These are phyloP conservation scores for Elongisporangium anandrum DNA, from an alignment of 352 stramenopile species.

Conservation along the genomic window DNA sequence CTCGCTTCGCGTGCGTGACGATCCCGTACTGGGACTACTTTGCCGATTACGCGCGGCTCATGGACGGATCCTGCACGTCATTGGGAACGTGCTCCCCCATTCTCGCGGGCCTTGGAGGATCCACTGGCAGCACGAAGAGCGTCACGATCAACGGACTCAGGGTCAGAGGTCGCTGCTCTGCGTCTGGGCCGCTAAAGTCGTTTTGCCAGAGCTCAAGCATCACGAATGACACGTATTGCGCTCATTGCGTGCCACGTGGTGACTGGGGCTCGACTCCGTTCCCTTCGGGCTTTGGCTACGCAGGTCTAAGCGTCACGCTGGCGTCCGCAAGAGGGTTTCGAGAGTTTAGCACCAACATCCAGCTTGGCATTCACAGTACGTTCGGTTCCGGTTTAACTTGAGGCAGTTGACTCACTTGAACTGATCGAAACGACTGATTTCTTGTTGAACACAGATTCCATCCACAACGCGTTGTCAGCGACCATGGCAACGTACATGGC, in stretches of 20 bases:
- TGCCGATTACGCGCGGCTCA: conserved; percentile 30
- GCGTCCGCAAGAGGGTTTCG: conserved; percentile 22
- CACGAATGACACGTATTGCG: conserved; percentile 17
- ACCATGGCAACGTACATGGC: conserved; percentile 31
- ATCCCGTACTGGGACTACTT: conserved; percentile 65
- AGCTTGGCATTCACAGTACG: conserved; percentile 47
- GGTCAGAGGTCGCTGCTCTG: conserved; percentile 23
- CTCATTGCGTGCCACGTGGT: conserved; percentile 26
- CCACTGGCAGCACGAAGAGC: conserved; percentile 8
- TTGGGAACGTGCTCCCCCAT: conserved; percentile 35
- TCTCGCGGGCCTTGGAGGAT: conserved; percentile 29
- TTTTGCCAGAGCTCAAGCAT: conserved; percentile 41
- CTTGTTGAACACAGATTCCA: conserved; percentile 20
- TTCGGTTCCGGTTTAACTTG: neutral
- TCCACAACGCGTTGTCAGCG: conserved; percentile 30
- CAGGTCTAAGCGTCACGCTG: conserved; percentile 19
- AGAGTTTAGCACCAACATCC: conserved; percentile 29
- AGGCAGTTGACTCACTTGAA: neutral
- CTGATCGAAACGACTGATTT: too few species aligned
- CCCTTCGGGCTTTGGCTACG: conserved; percentile 36
- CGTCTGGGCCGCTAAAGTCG: conserved; percentile 11
- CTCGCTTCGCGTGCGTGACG: conserved; percentile 29
- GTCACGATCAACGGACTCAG: conserved; percentile 23
- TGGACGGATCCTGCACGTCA: conserved; percentile 18
- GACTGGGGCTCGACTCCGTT: conserved; percentile 30